Evolutionary conservation across 1,284 basidiomycete genomes (phyloP).

Genomic region (Cryptococcus sp.): DNA sequence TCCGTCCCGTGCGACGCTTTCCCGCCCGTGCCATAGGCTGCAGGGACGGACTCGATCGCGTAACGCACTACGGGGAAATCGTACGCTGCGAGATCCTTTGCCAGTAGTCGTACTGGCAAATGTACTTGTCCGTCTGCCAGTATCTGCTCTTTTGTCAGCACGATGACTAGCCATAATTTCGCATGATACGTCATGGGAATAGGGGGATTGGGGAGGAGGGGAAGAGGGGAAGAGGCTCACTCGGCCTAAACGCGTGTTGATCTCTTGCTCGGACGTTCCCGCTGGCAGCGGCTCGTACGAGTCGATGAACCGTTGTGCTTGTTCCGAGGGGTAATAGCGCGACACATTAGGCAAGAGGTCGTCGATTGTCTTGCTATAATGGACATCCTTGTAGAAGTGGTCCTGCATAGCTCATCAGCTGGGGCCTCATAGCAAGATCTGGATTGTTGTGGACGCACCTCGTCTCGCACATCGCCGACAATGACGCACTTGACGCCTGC

Average conservation of each 20-base stretch:
- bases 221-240: conserved; percentile 14
- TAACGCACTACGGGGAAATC: conserved; percentile 69
- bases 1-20: conserved; percentile 71
- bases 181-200: too few relatives aligned
- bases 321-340: conserved; percentile 62
- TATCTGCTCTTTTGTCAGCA: conserved; percentile 48
- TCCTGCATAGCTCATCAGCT: conserved; percentile 19
- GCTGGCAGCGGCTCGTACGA: conserved; percentile 54
- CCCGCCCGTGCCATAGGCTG: conserved; percentile 56
- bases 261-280: conserved; percentile 52
- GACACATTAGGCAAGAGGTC: conserved; percentile 64
- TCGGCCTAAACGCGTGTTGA: conserved; percentile 59
- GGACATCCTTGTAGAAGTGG: conserved; percentile 68
- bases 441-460: conserved; percentile 62
- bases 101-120: conserved; percentile 65
- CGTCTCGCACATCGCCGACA: conserved; percentile 69
- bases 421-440: not conserved
- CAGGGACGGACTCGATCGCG: conserved; percentile 58
- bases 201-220: not conserved
- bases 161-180: too few relatives aligned
- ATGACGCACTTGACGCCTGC: conserved; percentile 65
- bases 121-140: conserved; percentile 69
- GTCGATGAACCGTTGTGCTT: conserved; percentile 58
- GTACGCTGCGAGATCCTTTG: conserved; percentile 60
- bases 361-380: conserved; percentile 57